A percentile compares a stretch with the other conserved stretches of the same genome.
Conservation (phyloP, 2,329 filamentous ascomycete genomes). For the Calonectria montana region DNA sequence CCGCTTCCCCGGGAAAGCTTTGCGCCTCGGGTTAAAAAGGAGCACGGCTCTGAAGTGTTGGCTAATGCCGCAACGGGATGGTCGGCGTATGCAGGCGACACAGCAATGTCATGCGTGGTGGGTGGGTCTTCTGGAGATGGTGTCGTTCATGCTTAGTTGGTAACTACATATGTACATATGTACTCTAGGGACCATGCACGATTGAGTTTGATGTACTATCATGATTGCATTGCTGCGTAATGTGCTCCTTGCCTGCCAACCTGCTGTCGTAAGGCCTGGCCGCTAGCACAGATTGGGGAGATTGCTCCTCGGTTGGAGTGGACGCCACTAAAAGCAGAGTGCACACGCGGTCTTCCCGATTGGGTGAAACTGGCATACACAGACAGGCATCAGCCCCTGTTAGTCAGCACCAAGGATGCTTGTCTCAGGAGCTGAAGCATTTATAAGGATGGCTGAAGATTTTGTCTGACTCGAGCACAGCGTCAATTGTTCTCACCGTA, state of each 20-base stretch:
- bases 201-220: not conserved
- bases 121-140: not conserved
- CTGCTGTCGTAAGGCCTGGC: not conserved
- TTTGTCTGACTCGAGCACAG: not conserved
- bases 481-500: not conserved
- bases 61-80: not conserved
- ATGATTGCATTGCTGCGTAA: not conserved
- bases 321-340: not conserved
- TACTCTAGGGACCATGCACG: not conserved
- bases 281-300: not conserved
- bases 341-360: constrained; percentile 1
- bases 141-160: not conserved
- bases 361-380: not conserved
- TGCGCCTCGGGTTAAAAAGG: not conserved
- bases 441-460: not conserved
- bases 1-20: constrained; percentile 12
- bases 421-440: constrained; percentile 6
- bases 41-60: not conserved
- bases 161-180: not conserved
- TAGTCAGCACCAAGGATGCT: not conserved
- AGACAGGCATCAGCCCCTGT: not conserved
- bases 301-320: not conserved
- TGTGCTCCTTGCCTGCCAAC: not conserved
- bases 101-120: not conserved
- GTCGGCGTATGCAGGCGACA: not conserved